Evolutionary conservation across 257 asterid species (phyloP), one percentile per base, ranked within the genome.

Genomic region (Vinca minor): DNA sequence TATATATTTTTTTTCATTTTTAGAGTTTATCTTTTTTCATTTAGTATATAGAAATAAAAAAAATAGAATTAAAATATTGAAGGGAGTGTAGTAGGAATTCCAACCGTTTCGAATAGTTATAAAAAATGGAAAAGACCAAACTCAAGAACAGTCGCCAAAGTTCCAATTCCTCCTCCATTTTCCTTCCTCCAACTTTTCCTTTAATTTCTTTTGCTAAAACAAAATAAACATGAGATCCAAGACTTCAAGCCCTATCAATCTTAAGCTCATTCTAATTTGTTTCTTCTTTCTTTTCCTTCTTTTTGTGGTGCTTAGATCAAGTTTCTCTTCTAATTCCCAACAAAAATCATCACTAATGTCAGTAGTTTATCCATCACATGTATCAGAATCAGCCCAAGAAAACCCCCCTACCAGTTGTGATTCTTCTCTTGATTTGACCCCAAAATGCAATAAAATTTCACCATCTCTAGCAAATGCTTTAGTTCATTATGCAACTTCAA

Each of bases 221-320:
- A 10, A 17, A 3, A 69, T n/a, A 35, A 31, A 17, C 26, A 44
- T 54, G 64, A 72, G 72, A 67, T 50, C 72, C 64, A 72, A 65
- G 32, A 7, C 50, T 60, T 63, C 28, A 8, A 68, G 48, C 70
- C 71, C 85, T 41, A 55, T 73, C 81, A 83, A 73, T 73, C 78
- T 79, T 18, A 86, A 83, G 80, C 69, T 77, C 69, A 71, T 81
- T 25, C 62, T 86, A 45, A 65, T 84, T 2, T 73, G 71, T 23
- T 64, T 76, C 59, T 74, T 84, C 81, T 52, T 78, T 50, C 73
- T 84, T 54, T 80, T 77, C 74, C 66, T 85, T 14, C 45, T 82
- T 39, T 84, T 85, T 70, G 58, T 85, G 54, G 64, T 82, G 3
- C 76, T 84, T 31, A 74, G 82, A 71, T 79, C 88, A 53, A 73